Evolutionary conservation across 345 rosid species (phyloP).

Genomic region (Lepidium sativum): DNA sequence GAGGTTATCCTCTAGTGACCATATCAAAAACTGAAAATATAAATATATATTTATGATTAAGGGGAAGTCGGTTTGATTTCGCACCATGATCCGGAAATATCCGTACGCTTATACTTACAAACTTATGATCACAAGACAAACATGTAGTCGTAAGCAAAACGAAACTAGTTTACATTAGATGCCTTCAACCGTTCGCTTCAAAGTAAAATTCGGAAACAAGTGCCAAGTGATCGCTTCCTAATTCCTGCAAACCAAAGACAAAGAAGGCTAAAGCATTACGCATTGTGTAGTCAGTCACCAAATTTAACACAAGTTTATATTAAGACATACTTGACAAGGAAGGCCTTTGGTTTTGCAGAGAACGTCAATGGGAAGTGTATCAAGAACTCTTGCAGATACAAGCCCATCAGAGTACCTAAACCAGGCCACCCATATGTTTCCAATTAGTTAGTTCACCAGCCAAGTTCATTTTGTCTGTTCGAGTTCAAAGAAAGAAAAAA

Average conservation of each 20-base stretch:
- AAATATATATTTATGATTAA: neutral
- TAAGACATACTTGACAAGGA: conserved; percentile 52
- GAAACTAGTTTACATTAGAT: neutral
- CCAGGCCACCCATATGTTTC: neutral
- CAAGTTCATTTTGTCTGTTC: neutral
- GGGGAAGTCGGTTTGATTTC: neutral
- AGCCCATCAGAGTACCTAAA: conserved; percentile 62
- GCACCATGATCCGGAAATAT: neutral
- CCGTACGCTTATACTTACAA: neutral
- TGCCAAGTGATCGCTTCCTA: conserved; percentile 84
- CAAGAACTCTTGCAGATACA: conserved; percentile 54
- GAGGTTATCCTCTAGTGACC: no score
- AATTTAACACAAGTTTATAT: neutral
- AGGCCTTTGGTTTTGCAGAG: conserved; percentile 60
- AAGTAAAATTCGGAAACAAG: conserved; percentile 67
- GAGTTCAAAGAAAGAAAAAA: no score
- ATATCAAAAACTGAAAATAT: no score
- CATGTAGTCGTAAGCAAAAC: neutral
- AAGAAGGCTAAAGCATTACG: neutral
- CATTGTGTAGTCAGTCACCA: neutral
- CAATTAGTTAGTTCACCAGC: neutral
- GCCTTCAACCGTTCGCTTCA: conserved; percentile 7
- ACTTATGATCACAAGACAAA: neutral
- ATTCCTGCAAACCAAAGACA: conserved; percentile 33
- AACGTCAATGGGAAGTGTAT: conserved; percentile 55